phyloP scores from a whole-genome alignment of 805 yeast genomes.

The Kuraishia capsulata region DNA sequence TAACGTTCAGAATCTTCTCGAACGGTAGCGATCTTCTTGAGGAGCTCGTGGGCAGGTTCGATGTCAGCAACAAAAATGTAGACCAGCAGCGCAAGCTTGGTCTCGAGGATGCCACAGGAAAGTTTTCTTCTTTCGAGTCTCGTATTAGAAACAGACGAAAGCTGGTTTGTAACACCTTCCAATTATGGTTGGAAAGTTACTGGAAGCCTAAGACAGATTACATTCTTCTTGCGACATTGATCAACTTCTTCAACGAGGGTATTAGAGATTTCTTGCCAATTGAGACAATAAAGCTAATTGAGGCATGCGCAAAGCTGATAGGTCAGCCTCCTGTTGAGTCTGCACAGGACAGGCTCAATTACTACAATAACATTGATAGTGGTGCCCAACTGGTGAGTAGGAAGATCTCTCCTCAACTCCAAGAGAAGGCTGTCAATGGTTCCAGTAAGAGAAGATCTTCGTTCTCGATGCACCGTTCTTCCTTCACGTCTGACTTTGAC shows the following conservation, averaged over 20 bases:
- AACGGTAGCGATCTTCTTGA: constrained; percentile 59
- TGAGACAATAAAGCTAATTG: constrained; percentile 55
- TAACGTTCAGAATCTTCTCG: constrained; percentile 68
- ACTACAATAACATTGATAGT: constrained; percentile 23
- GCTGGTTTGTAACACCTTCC: constrained; percentile 59
- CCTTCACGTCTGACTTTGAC: constrained; percentile 23
- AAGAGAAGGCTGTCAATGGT: constrained; percentile 15
- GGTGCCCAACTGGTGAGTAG: constrained; percentile 44
- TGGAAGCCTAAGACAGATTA: constrained; percentile 68
- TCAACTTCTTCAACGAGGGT: constrained; percentile 75
- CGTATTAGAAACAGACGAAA: constrained; percentile 53
- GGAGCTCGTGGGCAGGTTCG: constrained; percentile 58
- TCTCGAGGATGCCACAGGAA: constrained; percentile 22
- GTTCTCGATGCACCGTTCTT: constrained; percentile 12
- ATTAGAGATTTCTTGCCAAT: constrained; percentile 52
- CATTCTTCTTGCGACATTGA: constrained; percentile 53
- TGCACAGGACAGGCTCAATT: constrained; percentile 18
- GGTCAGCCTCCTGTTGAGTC: constrained; percentile 43
- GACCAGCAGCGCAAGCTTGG: constrained; percentile 16
- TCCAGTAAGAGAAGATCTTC: constrained; percentile 16
- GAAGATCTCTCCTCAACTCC: constrained; percentile 29
- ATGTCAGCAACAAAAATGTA: constrained; percentile 28
- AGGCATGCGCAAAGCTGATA: constrained; percentile 51
- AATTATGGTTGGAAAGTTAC: constrained; percentile 83
- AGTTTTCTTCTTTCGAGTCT: constrained; percentile 30